Base-by-base conservation (phyloP, 345 rosid genomes). In the Hypericum perforatum region DNA sequence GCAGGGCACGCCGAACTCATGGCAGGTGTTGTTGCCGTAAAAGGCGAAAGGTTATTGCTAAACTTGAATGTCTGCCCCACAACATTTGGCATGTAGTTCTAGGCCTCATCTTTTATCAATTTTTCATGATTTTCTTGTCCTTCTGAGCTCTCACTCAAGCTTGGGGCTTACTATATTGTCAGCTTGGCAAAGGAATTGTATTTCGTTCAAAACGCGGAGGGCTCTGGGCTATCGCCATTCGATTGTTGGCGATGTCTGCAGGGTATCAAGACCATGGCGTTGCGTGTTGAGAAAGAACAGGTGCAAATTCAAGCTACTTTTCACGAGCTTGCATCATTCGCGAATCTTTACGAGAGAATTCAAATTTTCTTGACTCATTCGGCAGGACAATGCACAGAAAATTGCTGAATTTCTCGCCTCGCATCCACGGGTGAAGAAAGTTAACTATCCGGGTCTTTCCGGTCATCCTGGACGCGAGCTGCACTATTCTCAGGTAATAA, bases 181-280 rank as follows among this genome's bases (percentile, higher is more conserved):
- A 92, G 98, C 54, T 77, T 92, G 78, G 98, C 84, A 49, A 78
- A 72, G 68, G 79, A 77, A 46, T 52, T 92, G 67, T 81, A 83
- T 79, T 85, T 92, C 78, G 85, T 92, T 16, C 97, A 92, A 78
- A 92, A 85, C 65, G 89, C 95, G 1, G 97, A 78, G 69, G 98
- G 98, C 67, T 76, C 96, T 62, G 98, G 95, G 41, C 74, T 92
- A 64, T 82, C 98, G 55, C 98, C 98, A 39, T 88, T 88, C 54
- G 98, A 92, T 63, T 88, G 98, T 61, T 92, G 98, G 98, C 62
- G 85, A 56, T 92, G 98, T 61, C 72, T 92, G 53, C 74, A 95
- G 56, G 98, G 97, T 48, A 74, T 88, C 62, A 92, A 88, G 75
- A 92, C 97, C 50, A 80, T 92, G 98, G 85, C 81, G 57, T 66